phyloP scores from a whole-genome alignment of 2,329 filamentous ascomycete species.

The Tolypocladium nubicola region DNA sequence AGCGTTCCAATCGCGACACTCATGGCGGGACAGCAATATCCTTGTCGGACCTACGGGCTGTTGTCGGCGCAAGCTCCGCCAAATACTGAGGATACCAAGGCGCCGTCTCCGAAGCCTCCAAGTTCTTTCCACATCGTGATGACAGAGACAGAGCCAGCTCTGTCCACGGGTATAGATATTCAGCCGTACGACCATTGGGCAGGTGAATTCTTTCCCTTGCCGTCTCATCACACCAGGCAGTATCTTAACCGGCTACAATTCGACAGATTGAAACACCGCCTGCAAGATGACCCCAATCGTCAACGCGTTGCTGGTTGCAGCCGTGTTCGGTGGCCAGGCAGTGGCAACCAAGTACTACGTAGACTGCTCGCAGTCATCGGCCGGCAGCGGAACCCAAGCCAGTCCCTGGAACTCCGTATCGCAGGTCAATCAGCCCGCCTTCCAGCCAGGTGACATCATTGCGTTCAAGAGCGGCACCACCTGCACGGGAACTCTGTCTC shows the following conservation, averaged over 20 bases:
- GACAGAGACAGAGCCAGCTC: not conserved
- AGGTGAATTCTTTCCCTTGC: not conserved
- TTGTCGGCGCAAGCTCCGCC: not conserved
- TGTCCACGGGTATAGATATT: not conserved
- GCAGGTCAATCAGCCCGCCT: constrained; percentile 8
- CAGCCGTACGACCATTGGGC: not conserved
- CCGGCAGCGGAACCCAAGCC: constrained; percentile 6
- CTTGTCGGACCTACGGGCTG: not conserved
- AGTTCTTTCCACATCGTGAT: not conserved
- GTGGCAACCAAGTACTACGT: constrained; percentile 8
- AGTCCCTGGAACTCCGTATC: constrained; percentile 9
- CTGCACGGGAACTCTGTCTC: constrained; percentile 8
- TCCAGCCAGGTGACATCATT: constrained; percentile 9
- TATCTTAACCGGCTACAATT: not conserved
- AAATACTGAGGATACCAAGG: not conserved
- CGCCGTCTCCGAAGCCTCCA: not conserved
- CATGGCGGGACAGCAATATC: too few species aligned
- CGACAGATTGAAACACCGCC: not conserved
- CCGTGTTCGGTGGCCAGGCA: not conserved
- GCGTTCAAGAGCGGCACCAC: constrained; percentile 9
- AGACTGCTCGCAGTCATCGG: constrained; percentile 7
- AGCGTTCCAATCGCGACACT: too few species aligned
- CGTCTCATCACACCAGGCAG: too few species aligned
- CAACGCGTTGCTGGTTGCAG: not conserved
- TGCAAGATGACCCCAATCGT: not conserved